Evolutionary conservation across 2,329 filamentous ascomycete species (phyloP).

Genomic region (Cladosporium sp.): DNA sequence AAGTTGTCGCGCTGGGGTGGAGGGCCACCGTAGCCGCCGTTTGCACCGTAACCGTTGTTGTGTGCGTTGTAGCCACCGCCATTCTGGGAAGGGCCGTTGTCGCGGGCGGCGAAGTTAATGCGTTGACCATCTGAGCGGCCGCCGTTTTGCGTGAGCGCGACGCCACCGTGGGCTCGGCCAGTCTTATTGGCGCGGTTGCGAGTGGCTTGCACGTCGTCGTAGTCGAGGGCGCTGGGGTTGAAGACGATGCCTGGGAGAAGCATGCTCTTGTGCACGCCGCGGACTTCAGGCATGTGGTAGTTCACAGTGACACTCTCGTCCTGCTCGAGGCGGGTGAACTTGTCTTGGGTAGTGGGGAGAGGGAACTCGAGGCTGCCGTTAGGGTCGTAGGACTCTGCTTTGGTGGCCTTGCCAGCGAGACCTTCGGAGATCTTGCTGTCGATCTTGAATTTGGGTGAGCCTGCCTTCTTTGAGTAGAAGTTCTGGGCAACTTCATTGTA

Average conservation of each 20-base stretch:
- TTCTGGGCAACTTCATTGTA: conserved; percentile 82
- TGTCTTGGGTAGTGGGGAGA: conserved; percentile 69
- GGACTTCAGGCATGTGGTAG: conserved; percentile 77
- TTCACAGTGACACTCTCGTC: conserved; percentile 86
- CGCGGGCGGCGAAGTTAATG: conserved; percentile 56
- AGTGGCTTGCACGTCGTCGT: conserved; percentile 73
- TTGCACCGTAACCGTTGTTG: conserved; percentile 30
- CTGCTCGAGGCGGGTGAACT: conserved; percentile 68
- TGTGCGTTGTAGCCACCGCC: conserved; percentile 30
- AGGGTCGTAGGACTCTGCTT: conserved; percentile 80
- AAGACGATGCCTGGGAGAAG: conserved; percentile 80
- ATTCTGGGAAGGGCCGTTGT: conserved; percentile 30
- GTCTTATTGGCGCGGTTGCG: conserved; percentile 65
- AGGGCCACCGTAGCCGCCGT: conserved; percentile 29
- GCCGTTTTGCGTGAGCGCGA: conserved; percentile 56
- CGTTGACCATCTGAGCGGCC: conserved; percentile 50
- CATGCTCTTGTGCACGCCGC: conserved; percentile 87
- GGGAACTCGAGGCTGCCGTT: conserved; percentile 80
- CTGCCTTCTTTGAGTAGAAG: conserved; percentile 91
- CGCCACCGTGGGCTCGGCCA: conserved; percentile 72
- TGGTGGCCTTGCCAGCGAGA: conserved; percentile 76
- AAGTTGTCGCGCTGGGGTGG: conserved; percentile 24
- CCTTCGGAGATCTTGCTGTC: conserved; percentile 76
- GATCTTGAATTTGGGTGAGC: conserved; percentile 64
- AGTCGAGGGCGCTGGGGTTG: conserved; percentile 70